Conservation (phyloP, 345 rosid species). For the Aquilaria malaccensis region DNA sequence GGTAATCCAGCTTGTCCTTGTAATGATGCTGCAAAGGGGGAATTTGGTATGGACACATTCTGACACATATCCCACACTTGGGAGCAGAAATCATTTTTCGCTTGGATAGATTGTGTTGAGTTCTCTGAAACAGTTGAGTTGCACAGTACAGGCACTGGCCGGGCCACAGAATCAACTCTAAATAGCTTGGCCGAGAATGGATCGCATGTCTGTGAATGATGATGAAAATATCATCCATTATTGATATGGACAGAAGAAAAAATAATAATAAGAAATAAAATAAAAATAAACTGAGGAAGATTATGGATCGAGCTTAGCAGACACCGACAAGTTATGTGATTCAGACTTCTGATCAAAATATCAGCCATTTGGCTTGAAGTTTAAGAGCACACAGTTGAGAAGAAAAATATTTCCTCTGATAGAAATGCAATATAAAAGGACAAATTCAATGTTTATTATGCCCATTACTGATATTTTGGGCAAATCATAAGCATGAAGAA, state of each 20-base stretch:
- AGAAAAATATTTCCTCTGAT: too few species aligned
- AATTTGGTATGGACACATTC: slow-evolving; percentile 49
- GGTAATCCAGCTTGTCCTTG: slow-evolving; percentile 53
- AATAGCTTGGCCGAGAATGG: slow-evolving; percentile 75
- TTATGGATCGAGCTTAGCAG: too few species aligned
- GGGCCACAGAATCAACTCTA: slow-evolving; percentile 29
- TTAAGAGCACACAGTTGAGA: too few species aligned
- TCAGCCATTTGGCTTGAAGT: not conserved
- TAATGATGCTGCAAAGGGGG: slow-evolving; percentile 70
- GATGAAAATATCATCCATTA: too few species aligned
- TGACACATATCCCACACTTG: slow-evolving; percentile 80
- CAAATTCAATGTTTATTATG: too few species aligned
- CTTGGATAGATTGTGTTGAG: slow-evolving; percentile 51
- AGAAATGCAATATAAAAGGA: too few species aligned
- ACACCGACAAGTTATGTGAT: too few species aligned
- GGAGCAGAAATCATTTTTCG: slow-evolving; percentile 58
- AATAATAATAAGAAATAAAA: not conserved
- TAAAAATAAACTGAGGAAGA: too few species aligned
- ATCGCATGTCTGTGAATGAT: slow-evolving; percentile 64
- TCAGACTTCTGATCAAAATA: too few species aligned
- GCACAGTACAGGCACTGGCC: slow-evolving; percentile 84
- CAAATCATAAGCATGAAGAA: too few species aligned
- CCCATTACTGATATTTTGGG: too few species aligned
- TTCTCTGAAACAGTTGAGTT: slow-evolving; percentile 54
- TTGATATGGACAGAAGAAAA: not conserved